Base-by-base conservation (phyloP, 768 basidiomycete species). In the Suillus variegatus region DNA sequence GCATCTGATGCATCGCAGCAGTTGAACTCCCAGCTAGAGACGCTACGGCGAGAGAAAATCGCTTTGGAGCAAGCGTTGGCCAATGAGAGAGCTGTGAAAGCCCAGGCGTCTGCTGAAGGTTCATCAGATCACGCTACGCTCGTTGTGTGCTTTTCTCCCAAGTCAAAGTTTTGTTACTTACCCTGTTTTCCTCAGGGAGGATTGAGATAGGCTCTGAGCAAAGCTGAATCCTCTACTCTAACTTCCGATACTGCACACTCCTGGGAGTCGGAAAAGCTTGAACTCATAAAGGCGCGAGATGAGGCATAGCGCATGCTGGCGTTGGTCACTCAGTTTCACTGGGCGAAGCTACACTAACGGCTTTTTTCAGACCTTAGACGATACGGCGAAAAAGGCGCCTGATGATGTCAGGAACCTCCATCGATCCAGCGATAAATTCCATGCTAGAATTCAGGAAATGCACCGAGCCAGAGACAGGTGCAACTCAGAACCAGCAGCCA, bases 191-290 rank as follows among this genome's bases (percentile, higher is more conserved):
- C 74, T 92, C 35, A 81, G 76, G 62, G 81, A 82, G 52, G 88
- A 94, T 74, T 81, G 86, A 60, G 90, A 91, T 70, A 81, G 78
- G 60, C 76, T 93, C 68, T 75, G 63, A 72, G 65, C 43, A 63
- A 76, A n/a, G 38, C 77, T 2, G 49, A 22, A 25, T 66, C 68
- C 25, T 20, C 64, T 7, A 64, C 71, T 22, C n/a, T n/a, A n/a
- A n/a, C n/a, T n/a, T n/a, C n/a, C n/a, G n/a, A n/a, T n/a, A n/a
- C n/a, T n/a, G n/a, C n/a, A n/a, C n/a, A n/a, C n/a, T n/a, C n/a
- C n/a, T n/a, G n/a, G n/a, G n/a, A 91, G 64, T 70, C 79, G 1
- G 89, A 92, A 72, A 91, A 87, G 69, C 80, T 76, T 0, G 83
- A 85, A 62, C 78, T 93, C 1, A 63, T 81, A 41, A 85, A 86